Percentiles rank a stretch among this genome's conserved stretches.
Conservation (phyloP, 176 grass and related monocot genomes). For the Elymus sibiricus region DNA sequence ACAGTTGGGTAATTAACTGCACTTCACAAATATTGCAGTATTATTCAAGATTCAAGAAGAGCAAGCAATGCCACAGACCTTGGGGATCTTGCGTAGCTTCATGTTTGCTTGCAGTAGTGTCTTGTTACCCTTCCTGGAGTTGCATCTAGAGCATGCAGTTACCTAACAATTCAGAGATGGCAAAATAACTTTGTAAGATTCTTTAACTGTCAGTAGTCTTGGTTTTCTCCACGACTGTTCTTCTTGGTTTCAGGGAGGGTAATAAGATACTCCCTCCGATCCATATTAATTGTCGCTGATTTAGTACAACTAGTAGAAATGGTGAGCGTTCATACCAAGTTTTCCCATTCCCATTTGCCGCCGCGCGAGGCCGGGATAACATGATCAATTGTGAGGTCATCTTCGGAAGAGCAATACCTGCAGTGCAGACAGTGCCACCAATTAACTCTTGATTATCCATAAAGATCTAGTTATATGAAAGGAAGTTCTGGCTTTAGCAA, state of each 20-base stretch:
- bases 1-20: neutral
- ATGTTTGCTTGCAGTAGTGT: constrained; percentile 77
- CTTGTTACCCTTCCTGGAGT: constrained; percentile 90
- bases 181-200: neutral
- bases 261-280: neutral
- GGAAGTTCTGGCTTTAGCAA: neutral
- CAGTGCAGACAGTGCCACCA: constrained; percentile 8
- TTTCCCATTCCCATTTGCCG: constrained; percentile 94
- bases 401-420: constrained; percentile 83
- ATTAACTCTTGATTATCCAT: neutral
- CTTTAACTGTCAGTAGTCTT: neutral
- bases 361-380: constrained; percentile 80
- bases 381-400: constrained; percentile 90
- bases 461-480: neutral
- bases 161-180: constrained; percentile 51
- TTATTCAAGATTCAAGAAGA: neutral
- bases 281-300: no score
- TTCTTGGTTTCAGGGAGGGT: neutral
- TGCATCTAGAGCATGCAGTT: constrained; percentile 84
- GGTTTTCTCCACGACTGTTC: neutral
- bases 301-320: neutral
- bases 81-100: constrained; percentile 67
- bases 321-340: constrained; percentile 52
- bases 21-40: neutral
- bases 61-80: constrained; percentile 29